Evolutionary conservation across 108 stramenopile genomes (phyloP).

Genomic region (Fragilaria crotonensis): DNA sequence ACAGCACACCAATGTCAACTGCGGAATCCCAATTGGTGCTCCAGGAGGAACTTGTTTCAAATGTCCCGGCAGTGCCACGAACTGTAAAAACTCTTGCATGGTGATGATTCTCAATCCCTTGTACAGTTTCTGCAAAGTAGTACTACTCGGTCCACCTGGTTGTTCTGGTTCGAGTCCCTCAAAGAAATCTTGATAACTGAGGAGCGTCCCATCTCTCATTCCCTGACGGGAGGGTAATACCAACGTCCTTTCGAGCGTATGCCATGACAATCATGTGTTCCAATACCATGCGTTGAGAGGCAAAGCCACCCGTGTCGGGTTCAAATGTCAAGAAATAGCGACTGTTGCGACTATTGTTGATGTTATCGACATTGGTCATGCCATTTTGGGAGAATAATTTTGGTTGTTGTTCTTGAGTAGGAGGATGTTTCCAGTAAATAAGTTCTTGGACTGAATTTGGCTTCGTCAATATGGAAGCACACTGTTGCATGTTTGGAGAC

Average conservation of each 20-base stretch:
- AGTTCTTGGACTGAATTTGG: no score
- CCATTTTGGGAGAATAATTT: no score
- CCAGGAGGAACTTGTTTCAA: constrained; percentile 30
- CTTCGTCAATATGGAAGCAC: no score
- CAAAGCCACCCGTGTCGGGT: constrained; percentile 39
- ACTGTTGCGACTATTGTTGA: constrained; percentile 10
- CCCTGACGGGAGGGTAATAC: constrained; percentile 64
- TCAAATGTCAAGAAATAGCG: constrained; percentile 42
- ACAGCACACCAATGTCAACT: no score
- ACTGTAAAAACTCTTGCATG: constrained; percentile 74
- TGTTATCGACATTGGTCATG: not conserved
- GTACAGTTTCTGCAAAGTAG: constrained; percentile 43
- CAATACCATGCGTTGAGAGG: constrained; percentile 58
- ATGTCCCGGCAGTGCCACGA: constrained; percentile 42
- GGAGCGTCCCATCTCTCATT: not conserved
- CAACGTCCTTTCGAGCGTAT: constrained; percentile 72
- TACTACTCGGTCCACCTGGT: not conserved
- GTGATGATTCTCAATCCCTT: constrained; percentile 70
- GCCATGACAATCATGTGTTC: constrained; percentile 76
- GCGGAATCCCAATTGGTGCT: constrained; percentile 35
- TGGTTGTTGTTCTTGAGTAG: no score
- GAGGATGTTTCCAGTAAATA: no score
- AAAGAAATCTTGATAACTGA: not conserved
- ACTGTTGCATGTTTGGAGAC: no score
- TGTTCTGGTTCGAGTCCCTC: constrained; percentile 1